phyloP scores from a whole-genome alignment of 768 basidiomycete species.

The Hemileccinum rubropunctum region DNA sequence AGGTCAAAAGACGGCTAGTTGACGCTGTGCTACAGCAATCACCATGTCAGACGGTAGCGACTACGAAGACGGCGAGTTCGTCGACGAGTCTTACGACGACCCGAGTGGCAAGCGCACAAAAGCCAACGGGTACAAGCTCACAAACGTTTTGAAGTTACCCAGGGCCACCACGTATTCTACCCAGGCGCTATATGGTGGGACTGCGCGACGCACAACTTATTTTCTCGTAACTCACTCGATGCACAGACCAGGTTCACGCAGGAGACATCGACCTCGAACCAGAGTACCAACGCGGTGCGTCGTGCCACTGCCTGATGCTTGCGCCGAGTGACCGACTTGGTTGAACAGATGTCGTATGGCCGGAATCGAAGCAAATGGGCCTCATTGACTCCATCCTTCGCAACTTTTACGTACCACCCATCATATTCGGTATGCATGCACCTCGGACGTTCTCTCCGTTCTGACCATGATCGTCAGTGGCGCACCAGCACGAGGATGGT shows the following conservation, averaged over 20 bases:
- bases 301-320: background rate
- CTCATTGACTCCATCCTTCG: slow-evolving; percentile 77
- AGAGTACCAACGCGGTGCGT: slow-evolving; percentile 72
- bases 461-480: slow-evolving; percentile 38
- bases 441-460: background rate
- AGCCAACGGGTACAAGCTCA: slow-evolving; percentile 26
- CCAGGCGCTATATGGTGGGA: slow-evolving; percentile 60
- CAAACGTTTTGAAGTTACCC: slow-evolving; percentile 51
- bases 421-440: slow-evolving; percentile 61
- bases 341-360: slow-evolving; percentile 70
- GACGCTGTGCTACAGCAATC: background rate
- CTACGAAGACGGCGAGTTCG: slow-evolving; percentile 13
- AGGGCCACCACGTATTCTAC: slow-evolving; percentile 64
- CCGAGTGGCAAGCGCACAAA: slow-evolving; percentile 7
- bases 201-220: background rate
- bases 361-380: slow-evolving; percentile 68
- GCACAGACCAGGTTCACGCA: slow-evolving; percentile 59
- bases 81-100: slow-evolving; percentile 19
- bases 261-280: slow-evolving; percentile 69
- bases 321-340: background rate
- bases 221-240: background rate
- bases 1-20: too few relatives aligned
- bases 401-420: slow-evolving; percentile 77
- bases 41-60: slow-evolving; percentile 18
- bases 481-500: slow-evolving; percentile 54